These are phyloP conservation scores for Trametes meyenii DNA, from an alignment of 768 basidiomycete genomes.

Conservation along the genomic window DNA sequence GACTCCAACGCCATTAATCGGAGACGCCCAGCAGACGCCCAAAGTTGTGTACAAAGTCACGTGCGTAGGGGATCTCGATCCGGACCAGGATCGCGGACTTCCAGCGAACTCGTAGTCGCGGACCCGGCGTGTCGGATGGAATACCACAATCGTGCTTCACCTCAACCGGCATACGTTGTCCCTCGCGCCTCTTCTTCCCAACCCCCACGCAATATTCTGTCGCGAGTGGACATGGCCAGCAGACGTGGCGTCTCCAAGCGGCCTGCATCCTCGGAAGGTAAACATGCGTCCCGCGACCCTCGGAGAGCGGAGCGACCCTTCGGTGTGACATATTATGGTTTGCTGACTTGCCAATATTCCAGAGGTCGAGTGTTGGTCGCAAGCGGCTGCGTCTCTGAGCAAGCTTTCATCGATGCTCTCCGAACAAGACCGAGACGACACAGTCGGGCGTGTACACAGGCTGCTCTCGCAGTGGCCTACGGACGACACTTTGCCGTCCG, in stretches of 20 bases:
- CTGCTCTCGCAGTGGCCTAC: constrained; percentile 70
- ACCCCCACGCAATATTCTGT: constrained; percentile 7
- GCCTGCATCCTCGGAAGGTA: constrained; percentile 80
- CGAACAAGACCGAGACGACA: constrained; percentile 52
- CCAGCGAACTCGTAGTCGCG: constrained; percentile 18
- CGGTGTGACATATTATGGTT: constrained; percentile 8
- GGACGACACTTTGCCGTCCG: constrained; percentile 68
- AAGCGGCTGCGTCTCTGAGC: constrained; percentile 61
- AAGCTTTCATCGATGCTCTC: constrained; percentile 57
- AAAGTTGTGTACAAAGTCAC: constrained; percentile 1
- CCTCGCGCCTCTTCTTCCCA: constrained; percentile 7
- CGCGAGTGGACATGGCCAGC: constrained; percentile 54
- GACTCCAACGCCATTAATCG: no score
- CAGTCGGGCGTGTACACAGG: constrained; percentile 73
- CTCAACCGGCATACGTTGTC: constrained; percentile 10
- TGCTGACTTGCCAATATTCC: constrained; percentile 22
- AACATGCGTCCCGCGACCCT: constrained; percentile 24
- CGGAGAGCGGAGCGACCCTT: background rate
- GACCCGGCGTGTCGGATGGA: constrained; percentile 24
- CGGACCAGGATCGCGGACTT: constrained; percentile 23
- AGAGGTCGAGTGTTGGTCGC: constrained; percentile 82
- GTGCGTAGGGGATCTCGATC: constrained; percentile 18
- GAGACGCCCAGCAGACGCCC: background rate
- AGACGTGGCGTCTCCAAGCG: constrained; percentile 61
- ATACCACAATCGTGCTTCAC: constrained; percentile 18